phyloP scores from a whole-genome alignment of 495 filamentous ascomycete species.

The Niebla homalea region DNA sequence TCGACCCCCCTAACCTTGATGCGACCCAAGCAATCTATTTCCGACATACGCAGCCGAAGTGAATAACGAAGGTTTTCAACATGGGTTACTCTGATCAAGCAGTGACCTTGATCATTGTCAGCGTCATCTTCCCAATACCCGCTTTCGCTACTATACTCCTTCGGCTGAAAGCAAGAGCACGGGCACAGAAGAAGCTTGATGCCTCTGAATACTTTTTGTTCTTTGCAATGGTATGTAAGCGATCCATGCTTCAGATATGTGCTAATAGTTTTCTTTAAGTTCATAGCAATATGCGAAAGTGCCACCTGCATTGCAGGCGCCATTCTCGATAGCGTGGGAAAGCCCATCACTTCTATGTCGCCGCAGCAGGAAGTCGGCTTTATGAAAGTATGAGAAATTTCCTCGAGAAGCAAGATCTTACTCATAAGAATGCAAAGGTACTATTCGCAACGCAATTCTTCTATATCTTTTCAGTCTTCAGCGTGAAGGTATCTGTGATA shows the following conservation, averaged over 20 bases:
- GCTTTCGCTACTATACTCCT: background rate
- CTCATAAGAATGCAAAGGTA: background rate
- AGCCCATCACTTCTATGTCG: background rate
- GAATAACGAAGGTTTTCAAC: too few species aligned
- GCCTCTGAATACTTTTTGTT: background rate
- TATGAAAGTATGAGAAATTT: slow-evolving; percentile 1
- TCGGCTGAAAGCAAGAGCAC: background rate
- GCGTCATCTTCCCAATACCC: background rate
- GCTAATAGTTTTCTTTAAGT: too few species aligned
- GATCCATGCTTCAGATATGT: too few species aligned
- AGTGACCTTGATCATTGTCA: background rate
- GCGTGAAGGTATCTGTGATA: slow-evolving; percentile 20
- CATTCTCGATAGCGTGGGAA: slow-evolving; percentile 2
- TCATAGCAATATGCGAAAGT: background rate
- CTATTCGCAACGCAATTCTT: slow-evolving; percentile 7
- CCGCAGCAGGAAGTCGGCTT: background rate
- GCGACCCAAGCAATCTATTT: too few species aligned
- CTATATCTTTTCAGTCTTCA: slow-evolving; percentile 9
- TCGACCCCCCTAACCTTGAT: too few species aligned
- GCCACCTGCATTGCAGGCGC: slow-evolving; percentile 4
- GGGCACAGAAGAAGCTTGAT: background rate
- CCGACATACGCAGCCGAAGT: too few species aligned
- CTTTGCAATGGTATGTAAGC: background rate
- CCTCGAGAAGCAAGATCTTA: background rate
- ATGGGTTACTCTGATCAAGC: background rate